A percentile compares a stretch with the other conserved stretches of the same genome.
These are phyloP conservation scores for Arachnopeziza araneosa DNA, from an alignment of 2,329 filamentous ascomycete genomes.

Conservation along the genomic window DNA sequence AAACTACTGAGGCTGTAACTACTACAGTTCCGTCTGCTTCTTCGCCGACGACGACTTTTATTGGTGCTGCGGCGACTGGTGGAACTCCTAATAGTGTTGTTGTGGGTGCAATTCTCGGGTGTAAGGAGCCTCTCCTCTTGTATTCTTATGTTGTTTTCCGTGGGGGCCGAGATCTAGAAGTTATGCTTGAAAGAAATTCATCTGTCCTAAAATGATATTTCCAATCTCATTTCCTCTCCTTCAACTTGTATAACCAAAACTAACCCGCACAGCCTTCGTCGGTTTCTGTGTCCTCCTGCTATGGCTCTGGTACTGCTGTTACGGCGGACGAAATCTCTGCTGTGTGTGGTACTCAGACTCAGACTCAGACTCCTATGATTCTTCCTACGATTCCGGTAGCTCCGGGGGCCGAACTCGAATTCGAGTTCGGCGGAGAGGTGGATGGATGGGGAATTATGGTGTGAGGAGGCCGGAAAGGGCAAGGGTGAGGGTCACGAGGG, in stretches of 20 bases:
- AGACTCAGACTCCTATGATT: slow-evolving; percentile 7
- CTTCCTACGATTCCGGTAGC: not conserved
- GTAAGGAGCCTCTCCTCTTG: no score
- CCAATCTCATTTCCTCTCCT: no score
- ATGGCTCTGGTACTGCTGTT: not conserved
- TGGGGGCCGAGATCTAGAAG: no score
- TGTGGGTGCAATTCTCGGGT: not conserved
- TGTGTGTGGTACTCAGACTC: not conserved
- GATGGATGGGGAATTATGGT: not conserved
- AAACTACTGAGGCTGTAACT: not conserved
- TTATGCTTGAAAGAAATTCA: no score
- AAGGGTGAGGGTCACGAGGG: not conserved
- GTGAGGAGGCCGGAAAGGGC: slow-evolving; percentile 6
- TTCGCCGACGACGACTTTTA: not conserved
- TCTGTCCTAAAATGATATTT: no score
- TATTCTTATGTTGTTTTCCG: no score
- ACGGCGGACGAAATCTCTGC: not conserved
- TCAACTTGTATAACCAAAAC: no score
- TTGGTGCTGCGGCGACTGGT: not conserved
- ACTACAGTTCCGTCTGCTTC: not conserved
- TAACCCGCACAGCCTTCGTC: not conserved
- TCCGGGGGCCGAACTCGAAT: not conserved
- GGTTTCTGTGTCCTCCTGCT: not conserved
- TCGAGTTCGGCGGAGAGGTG: not conserved
- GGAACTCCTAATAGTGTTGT: not conserved